phyloP scores from a whole-genome alignment of 257 asterid species.

The Solanum sitiens region DNA sequence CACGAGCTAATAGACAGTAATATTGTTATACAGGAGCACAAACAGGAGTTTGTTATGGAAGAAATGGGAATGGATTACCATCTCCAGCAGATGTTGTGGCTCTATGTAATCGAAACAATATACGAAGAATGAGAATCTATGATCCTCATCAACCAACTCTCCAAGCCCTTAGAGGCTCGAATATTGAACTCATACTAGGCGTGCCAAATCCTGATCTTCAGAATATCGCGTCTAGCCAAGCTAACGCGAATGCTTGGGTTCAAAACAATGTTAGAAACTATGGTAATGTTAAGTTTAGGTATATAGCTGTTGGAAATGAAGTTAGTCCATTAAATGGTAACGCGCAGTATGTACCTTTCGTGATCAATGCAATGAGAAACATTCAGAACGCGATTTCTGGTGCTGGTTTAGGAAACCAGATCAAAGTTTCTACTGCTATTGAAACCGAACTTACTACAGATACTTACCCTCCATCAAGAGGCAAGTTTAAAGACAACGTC shows the following conservation, averaged over 20 bases:
- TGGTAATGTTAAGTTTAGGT: conserved; percentile 22
- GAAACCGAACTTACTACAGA: conserved; percentile 16
- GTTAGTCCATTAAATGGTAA: conserved; percentile 16
- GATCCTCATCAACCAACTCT: conserved; percentile 23
- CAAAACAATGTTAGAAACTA: conserved; percentile 41
- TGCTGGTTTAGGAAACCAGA: conserved; percentile 12
- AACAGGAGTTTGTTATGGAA: conserved; percentile 28
- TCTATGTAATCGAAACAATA: conserved; percentile 11
- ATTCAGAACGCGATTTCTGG: conserved; percentile 14
- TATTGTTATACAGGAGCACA: background rate
- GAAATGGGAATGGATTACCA: conserved; percentile 9
- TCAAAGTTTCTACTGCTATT: conserved; percentile 23
- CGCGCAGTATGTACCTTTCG: background rate
- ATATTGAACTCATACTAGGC: conserved; percentile 23
- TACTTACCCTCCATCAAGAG: conserved; percentile 10
- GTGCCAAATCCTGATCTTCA: conserved; percentile 25
- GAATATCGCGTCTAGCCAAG: conserved; percentile 32
- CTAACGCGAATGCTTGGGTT: conserved; percentile 45
- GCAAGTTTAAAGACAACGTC: conserved; percentile 9
- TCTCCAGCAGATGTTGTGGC: conserved; percentile 15
- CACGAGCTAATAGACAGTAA: background rate
- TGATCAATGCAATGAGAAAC: conserved; percentile 26
- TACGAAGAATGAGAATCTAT: conserved; percentile 23
- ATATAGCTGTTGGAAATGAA: conserved; percentile 59
- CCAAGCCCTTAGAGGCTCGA: conserved; percentile 26